phyloP scores from a whole-genome alignment of 805 yeast species.

The Lipomyces kockii region DNA sequence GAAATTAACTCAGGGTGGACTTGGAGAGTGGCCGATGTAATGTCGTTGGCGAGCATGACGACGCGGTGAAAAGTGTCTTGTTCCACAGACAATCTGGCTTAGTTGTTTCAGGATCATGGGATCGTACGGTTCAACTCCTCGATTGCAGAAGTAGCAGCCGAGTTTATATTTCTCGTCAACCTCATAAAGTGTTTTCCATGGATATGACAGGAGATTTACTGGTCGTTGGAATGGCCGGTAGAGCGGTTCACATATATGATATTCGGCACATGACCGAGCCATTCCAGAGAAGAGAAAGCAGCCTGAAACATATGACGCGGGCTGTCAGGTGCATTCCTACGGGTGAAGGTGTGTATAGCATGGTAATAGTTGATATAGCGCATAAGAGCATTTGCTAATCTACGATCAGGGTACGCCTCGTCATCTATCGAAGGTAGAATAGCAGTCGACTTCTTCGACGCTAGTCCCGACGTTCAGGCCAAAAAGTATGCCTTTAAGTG shows the following conservation, averaged over 20 bases:
- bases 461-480: slow-evolving; percentile 49
- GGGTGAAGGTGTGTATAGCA: slow-evolving; percentile 53
- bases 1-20: slow-evolving; percentile 49
- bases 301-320: slow-evolving; percentile 68
- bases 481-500: slow-evolving; percentile 79
- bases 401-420: slow-evolving; percentile 50
- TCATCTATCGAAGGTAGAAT: slow-evolving; percentile 84
- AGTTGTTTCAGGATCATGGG: slow-evolving; percentile 67
- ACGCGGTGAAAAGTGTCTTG: slow-evolving; percentile 50
- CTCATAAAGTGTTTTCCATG: slow-evolving; percentile 65
- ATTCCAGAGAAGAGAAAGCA: slow-evolving; percentile 60
- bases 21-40: slow-evolving; percentile 50
- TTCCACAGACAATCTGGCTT: slow-evolving; percentile 43
- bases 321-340: slow-evolving; percentile 60
- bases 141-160: slow-evolving; percentile 49
- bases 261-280: slow-evolving; percentile 54
- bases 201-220: slow-evolving; percentile 55
- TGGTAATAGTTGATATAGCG: too few relatives aligned
- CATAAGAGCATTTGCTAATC: background rate
- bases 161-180: slow-evolving; percentile 40
- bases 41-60: slow-evolving; percentile 46
- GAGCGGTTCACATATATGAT: slow-evolving; percentile 64
- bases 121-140: slow-evolving; percentile 54
- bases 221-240: slow-evolving; percentile 59
- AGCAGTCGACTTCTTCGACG: slow-evolving; percentile 69